Base-by-base conservation (phyloP, 352 stramenopile species). In the Blastocystis sp. region DNA sequence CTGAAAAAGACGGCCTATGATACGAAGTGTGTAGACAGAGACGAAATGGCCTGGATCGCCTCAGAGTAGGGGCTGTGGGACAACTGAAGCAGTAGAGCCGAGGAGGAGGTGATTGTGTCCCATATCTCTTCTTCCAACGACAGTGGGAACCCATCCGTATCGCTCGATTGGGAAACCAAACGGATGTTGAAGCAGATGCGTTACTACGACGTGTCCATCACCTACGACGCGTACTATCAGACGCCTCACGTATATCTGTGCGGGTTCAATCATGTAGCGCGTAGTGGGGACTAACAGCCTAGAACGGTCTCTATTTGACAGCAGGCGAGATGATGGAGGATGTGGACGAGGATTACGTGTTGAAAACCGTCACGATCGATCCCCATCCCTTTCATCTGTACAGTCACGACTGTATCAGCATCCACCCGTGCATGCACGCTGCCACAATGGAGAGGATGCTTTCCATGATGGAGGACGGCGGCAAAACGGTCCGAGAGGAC, bases 151-250 rank as follows among this genome's bases (percentile, higher is more conserved):
- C 21, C 88, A 62, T 76, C 91, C 40, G 91, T 88, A 28, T 80
- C 80, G 10, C 76, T 90, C 48, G 86, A 90, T 21, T 88, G 90
- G 19, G 91, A 93, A 79, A 90, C 94, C 61, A 34, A 93, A 40
- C 21, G 17, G 38, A 4, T 40, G 3, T 23, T 4, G 45, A 4
- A 40, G n/a, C 91, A 90, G 34, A 97, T 96, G 45, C 93, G 96
- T 81, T 98, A 94, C 67, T 99, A 99, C 91, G 96, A 99, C 90
- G 88, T 99, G 14, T 96, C 91, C 80, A 98, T 99, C 89, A 98
- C 95, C 53, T 99, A 99, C 91, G 97, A 99, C 91, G 98, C 98
- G 91, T 98, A 98, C 91, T 98, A 98, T 89, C 96, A 98, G 91
- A 98, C 95, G 60, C 97, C 97, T n/a, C 94, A 96, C 62, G 94